Base-by-base conservation (phyloP, 108 stramenopile genomes). In the Cylindrotheca closterium region DNA sequence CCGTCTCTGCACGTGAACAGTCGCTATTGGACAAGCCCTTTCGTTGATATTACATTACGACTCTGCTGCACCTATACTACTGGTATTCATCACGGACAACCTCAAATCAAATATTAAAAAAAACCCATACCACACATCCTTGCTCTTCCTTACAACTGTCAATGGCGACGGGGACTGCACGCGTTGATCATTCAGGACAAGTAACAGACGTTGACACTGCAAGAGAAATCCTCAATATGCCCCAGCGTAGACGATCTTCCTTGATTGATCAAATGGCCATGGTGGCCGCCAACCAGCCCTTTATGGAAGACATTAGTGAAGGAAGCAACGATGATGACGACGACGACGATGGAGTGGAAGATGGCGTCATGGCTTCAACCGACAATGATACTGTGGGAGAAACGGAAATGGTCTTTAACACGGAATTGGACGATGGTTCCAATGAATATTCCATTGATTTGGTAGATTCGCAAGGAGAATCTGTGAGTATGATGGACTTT, bases 251-350 rank as follows among this genome's bases (percentile, higher is more conserved):
- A 22, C 60, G 60, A 21, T 15, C 55, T 4, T 48, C 45, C 31
- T 56, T 71, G 46, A 47, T 71, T 46, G 70, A 71, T 63, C 61
- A 71, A 52, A 71, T 71, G 70, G 72, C 72, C 58, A 27, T 67
- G 21, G 65, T 55, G 1, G 72, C 66, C 12, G 68, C 68, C 25
- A 5, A 52, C 21, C 49, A 54, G 26, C 55, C 31, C 4, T 33
- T 46, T 22, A 25, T 55, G 53, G 61, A 71, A 17, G 2, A 32
- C 0, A 24, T 30, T 24, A 61, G 51, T 30, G 65, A 64, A 22
- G 52, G 25, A 18, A 52, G 54, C 7, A 57, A 67, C 27, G 28
- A 30, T 8, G 65, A 60, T 8, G 66, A 33, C 28, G 67, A 58
- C 15, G 42, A 4, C 3, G n/a, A 28, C 23, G 72, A 61, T 8